Evolutionary conservation across 1,139 yeast genomes (phyloP), one percentile per base, ranked within the genome.

Genomic region (Kodamaea sp.): DNA sequence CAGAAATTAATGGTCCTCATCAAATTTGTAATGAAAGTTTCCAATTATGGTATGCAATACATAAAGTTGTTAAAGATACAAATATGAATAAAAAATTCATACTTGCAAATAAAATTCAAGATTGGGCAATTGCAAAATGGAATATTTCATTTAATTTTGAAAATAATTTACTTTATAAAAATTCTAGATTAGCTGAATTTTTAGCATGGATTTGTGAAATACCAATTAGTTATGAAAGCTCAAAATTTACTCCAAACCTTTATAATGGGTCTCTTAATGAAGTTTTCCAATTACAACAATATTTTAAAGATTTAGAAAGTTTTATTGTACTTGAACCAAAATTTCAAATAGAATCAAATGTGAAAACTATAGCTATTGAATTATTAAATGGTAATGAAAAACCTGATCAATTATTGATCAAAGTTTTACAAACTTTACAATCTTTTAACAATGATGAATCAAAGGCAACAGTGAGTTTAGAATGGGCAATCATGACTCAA

Each of bases 1-100:
- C 85, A 0, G 81, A 77, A 32, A 62, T 79, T 2, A 75, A 73
- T 50, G 90, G 90, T 0, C 90, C 92, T 1, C 52, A 57, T 2
- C 27, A 42, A 1, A 41, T 81, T 1, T 63, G 68, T 37, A 61
- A 71, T 34, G 75, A 71, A 39, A 64, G 84, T 6, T 61, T 78
- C 33, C 50, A 55, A 11, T 77, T 82, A 43, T 83, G 90, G 89
- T 57, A 65, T 38, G 51, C 67, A 0, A 47, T 76, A 6, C 55
- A 66, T 22, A 57, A 57, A n/a, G 49, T 75, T 6, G 64, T 72
- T 8, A 57, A 57, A 27, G 55, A 53, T 3, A 57, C 65, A 28
- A 63, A 62, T 29, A 52, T 64, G 15, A 33, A 25, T 10, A 47
- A 46, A 31, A 34, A 23, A 7, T 11, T 12, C 10, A 36, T 36